Evolutionary conservation across 1,284 basidiomycete genomes (phyloP), one percentile per base, ranked within the genome.

Genomic region (Irpex lacteus): DNA sequence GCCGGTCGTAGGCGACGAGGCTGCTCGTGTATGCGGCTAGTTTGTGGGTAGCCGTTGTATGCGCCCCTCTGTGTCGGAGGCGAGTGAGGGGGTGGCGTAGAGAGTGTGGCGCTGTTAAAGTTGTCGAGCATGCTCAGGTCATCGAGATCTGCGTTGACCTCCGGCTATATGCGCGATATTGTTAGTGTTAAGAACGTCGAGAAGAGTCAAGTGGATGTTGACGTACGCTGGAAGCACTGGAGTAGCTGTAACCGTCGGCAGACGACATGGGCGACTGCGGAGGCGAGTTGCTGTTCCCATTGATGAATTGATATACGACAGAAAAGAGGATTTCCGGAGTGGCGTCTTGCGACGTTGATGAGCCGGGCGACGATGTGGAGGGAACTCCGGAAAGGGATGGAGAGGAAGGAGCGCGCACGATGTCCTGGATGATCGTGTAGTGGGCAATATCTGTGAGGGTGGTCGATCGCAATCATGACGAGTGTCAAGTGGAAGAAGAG

Each of bases 371-470:
- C 19, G 32, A 13, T 26, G 59, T 13, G 47, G 13, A 9, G 11
- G 50, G n/a, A 8, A 52, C 7, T 7, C 71, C 71, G 44, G 70
- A 69, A 53, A 68, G 67, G 19, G 71, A 69, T 47, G 67, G 60
- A n/a, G 73, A 72, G 19, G 71, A 72, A 50, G 69, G 70, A 40
- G 72, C 19, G 70, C 47, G 70, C 36, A 73, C 66, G 66, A 90
- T 85, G 61, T 88, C 83, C 70, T 90, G 88, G 11, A 77, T 72
- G 62, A 84, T 77, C 1, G 72, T 82, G 72, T 83, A 90, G 58
- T 80, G 72, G 3, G 85, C 83, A 13, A 86, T 85, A 72, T 90
- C 89, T 88, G 66, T 60, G 40, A 52, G 47, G 50, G 60, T 40
- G 7, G 15, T n/a, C 47, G 32, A 53, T 34, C 18, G 60, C 9